Conservation (phyloP, 2,329 filamentous ascomycete genomes). For the Diaporthe vaccinii region DNA sequence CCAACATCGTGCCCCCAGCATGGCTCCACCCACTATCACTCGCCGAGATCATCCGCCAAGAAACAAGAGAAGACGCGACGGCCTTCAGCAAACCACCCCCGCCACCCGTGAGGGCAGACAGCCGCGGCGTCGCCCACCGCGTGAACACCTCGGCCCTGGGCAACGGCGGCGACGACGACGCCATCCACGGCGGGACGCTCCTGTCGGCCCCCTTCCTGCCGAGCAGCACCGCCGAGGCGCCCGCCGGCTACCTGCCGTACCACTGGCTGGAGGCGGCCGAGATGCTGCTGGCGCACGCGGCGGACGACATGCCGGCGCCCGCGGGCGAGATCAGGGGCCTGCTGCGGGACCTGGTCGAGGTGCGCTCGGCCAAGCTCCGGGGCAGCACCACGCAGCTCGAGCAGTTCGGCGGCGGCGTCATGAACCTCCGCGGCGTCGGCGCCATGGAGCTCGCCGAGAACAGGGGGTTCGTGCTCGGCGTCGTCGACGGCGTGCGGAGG, state of each 20-base stretch:
- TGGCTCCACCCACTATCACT: conserved; percentile 88
- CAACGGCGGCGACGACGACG: conserved; percentile 49
- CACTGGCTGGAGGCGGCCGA: conserved; percentile 96
- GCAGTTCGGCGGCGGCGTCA: conserved; percentile 78
- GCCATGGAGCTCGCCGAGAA: conserved; percentile 94
- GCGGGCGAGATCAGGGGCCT: conserved; percentile 81
- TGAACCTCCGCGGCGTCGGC: conserved; percentile 80
- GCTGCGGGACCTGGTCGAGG: conserved; percentile 86
- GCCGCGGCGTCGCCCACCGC: conserved; percentile 58
- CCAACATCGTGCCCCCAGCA: conserved; percentile 90
- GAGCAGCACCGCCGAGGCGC: conserved; percentile 78
- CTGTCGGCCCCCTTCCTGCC: conserved; percentile 83
- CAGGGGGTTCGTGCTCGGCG: conserved; percentile 84
- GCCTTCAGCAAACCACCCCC: conserved; percentile 85
- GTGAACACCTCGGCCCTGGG: conserved; percentile 44
- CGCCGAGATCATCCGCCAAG: conserved; percentile 81
- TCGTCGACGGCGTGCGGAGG: conserved; percentile 89
- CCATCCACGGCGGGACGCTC: conserved; percentile 45
- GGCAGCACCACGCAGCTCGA: conserved; percentile 80
- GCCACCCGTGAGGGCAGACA: conserved; percentile 67
- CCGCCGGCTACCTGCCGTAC: conserved; percentile 83
- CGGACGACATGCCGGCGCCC: conserved; percentile 80
- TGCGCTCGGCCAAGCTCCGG: conserved; percentile 89
- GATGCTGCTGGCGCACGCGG: conserved; percentile 85
- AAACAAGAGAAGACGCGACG: conserved; percentile 78